Percentiles rank a stretch among this genome's conserved stretches.
These are phyloP conservation scores for Plasmodium adleri DNA, from an alignment of 169 alveolate genomes.

Conservation along the genomic window DNA sequence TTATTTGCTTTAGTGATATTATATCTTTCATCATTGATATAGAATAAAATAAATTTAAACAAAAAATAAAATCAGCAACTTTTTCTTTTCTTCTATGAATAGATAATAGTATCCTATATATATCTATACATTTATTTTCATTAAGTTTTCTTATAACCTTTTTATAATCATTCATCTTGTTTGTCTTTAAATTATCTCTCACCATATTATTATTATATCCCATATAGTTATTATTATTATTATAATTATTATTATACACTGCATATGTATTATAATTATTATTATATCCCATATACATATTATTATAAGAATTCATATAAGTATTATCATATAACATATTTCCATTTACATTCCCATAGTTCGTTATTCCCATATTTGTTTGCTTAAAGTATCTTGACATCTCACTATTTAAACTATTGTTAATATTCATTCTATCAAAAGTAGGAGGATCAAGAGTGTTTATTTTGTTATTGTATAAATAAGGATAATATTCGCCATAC, in stretches of 20 bases:
- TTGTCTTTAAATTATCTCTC: not conserved
- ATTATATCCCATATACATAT: not conserved
- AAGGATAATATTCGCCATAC: too few relatives aligned
- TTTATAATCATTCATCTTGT: not conserved
- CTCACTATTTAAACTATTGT: too few relatives aligned
- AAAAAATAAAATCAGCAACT: slow-evolving; percentile 61
- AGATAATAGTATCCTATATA: slow-evolving; percentile 49
- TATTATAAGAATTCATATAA: too few relatives aligned
- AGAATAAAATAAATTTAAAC: slow-evolving; percentile 43
- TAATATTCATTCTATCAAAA: too few relatives aligned
- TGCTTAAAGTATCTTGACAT: too few relatives aligned
- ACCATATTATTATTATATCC: too few relatives aligned
- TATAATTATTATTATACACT: not conserved
- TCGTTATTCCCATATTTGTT: too few relatives aligned
- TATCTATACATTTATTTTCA: slow-evolving; percentile 30
- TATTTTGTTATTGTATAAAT: too few relatives aligned
- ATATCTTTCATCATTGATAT: slow-evolving; percentile 34
- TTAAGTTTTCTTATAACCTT: slow-evolving; percentile 3
- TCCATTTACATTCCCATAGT: too few relatives aligned
- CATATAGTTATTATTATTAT: not conserved
- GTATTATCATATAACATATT: too few relatives aligned
- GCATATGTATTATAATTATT: not conserved
- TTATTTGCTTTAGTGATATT: slow-evolving; percentile 32
- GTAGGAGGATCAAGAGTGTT: too few relatives aligned
- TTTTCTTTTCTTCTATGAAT: slow-evolving; percentile 62